Base-by-base conservation (phyloP, 805 yeast genomes). In the Saccharomycopsis fermentans region DNA sequence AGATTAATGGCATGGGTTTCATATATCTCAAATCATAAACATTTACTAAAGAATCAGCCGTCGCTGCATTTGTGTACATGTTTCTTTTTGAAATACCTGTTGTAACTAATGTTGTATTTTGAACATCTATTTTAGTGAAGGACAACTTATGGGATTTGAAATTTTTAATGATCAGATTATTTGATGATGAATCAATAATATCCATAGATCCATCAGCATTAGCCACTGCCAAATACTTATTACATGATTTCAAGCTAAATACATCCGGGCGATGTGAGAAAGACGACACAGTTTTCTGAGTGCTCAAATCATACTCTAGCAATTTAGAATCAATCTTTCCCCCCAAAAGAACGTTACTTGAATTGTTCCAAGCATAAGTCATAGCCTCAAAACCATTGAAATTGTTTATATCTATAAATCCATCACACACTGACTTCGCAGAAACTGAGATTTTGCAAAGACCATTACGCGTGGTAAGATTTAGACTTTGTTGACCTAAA, bases 31-130 rank as follows among this genome's bases (percentile, higher is more conserved):
- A 69, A 69, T 94, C 98, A 69, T 82, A 90, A 21, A 90, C 82
- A 63, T 84, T 84, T 21, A 92, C 90, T 62, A 92, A 77, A 0
- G 96, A 92, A 67, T 94, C 98, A 8, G 82, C 76, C 19, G 78
- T 70, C 9, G 59, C 40, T 16, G 29, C 35, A 54, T 37, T 55
- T 58, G 75, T 75, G 6, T 77, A 74, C 54, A 83, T 82, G 55
- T 82, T 80, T 54, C 90, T 80, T 26, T 82, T 72, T 0, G 91
- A 81, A 63, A 82, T 84, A 21, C 97, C 97, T 59, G 96, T 89
- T 0, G 96, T 86, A 17, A 89, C 82, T 50, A 88, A 74, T 35
- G 81, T 81, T 59, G 79, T 78, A 21, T 86, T 91, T 64, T 79
- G 77, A 21, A 84, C 77, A 64, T 82, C 87, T 68, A 87, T 74